A percentile compares a stretch with the other conserved stretches of the same genome.
phyloP scores from a whole-genome alignment of 441 rosid species.

The Gossypium schwendimanii region DNA sequence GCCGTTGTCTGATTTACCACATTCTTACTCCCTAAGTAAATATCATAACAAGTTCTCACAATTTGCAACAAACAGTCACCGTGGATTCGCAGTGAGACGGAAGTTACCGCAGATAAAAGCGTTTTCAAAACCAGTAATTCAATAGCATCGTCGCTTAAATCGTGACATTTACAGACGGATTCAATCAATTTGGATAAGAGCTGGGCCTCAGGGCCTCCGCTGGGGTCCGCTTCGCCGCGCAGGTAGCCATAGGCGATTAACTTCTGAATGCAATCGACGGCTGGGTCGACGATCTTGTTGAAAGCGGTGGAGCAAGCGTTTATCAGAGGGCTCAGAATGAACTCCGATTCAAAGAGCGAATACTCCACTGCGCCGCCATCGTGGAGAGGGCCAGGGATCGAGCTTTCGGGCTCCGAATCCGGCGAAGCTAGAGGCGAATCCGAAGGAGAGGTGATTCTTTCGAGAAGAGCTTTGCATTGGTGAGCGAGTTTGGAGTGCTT shows the following conservation, averaged over 20 bases:
- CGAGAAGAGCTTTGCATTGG: slow-evolving; percentile 85
- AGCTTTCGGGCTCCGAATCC: slow-evolving; percentile 53
- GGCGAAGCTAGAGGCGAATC: slow-evolving; percentile 30
- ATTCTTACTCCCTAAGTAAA: slow-evolving; percentile 80
- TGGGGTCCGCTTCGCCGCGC: slow-evolving; percentile 86
- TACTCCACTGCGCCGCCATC: slow-evolving; percentile 62
- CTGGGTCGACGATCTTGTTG: slow-evolving; percentile 85
- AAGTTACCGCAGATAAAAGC: slow-evolving; percentile 80
- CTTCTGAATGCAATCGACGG: slow-evolving; percentile 80
- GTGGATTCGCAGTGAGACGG: slow-evolving; percentile 76
- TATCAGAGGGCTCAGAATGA: slow-evolving; percentile 71
- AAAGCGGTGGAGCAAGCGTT: slow-evolving; percentile 67
- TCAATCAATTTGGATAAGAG: slow-evolving; percentile 61
- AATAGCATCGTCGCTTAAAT: slow-evolving; percentile 69
- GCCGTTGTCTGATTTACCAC: slow-evolving; percentile 93
- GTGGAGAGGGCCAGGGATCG: slow-evolving; percentile 75
- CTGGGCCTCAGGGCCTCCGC: slow-evolving; percentile 60
- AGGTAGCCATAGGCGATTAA: slow-evolving; percentile 80
- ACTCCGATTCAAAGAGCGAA: slow-evolving; percentile 74
- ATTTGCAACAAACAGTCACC: slow-evolving; percentile 83
- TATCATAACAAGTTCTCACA: slow-evolving; percentile 90
- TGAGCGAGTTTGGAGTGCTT: slow-evolving; percentile 90
- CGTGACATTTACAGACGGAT: slow-evolving; percentile 78
- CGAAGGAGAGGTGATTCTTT: slow-evolving; percentile 39
- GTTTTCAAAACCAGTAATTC: slow-evolving; percentile 74